Conservation (phyloP, 2,329 filamentous ascomycete species). For the Clonostachys rhizophaga region DNA sequence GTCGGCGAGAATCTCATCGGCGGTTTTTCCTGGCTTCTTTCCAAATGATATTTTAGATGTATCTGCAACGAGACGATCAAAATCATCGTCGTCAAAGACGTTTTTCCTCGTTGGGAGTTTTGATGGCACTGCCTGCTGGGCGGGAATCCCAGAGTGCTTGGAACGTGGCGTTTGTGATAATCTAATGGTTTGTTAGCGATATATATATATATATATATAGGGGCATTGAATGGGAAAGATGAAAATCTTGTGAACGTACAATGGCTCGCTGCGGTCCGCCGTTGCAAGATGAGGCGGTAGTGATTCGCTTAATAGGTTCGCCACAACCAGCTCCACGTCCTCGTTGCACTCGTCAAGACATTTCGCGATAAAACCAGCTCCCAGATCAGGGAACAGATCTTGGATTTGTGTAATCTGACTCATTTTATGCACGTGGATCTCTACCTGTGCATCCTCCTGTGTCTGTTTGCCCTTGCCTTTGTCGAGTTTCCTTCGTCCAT, state of each 20-base stretch:
- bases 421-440: slow-evolving; percentile 74
- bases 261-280: slow-evolving; percentile 59
- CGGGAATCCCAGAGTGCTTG: slow-evolving; percentile 31
- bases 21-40: slow-evolving; percentile 59
- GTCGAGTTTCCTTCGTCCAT: slow-evolving; percentile 49
- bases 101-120: slow-evolving; percentile 60
- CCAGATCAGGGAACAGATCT: slow-evolving; percentile 85
- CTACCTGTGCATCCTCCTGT: slow-evolving; percentile 28
- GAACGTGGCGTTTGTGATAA: slow-evolving; percentile 12
- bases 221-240: slow-evolving; percentile 5
- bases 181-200: slow-evolving; percentile 8
- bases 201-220: neutral
- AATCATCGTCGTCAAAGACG: slow-evolving; percentile 74
- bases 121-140: slow-evolving; percentile 55
- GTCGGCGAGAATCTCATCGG: slow-evolving; percentile 68
- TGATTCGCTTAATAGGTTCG: slow-evolving; percentile 75
- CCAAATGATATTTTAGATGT: slow-evolving; percentile 73
- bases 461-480: slow-evolving; percentile 58
- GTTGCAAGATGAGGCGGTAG: slow-evolving; percentile 63
- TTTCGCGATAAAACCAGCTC: slow-evolving; percentile 74
- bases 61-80: slow-evolving; percentile 66
- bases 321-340: slow-evolving; percentile 73
- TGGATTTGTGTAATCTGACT: slow-evolving; percentile 87
- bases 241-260: slow-evolving; percentile 33
- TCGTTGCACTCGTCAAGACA: slow-evolving; percentile 77